phyloP scores from a whole-genome alignment of 306 rosid species.

The Cucurbita argyrosperma region DNA sequence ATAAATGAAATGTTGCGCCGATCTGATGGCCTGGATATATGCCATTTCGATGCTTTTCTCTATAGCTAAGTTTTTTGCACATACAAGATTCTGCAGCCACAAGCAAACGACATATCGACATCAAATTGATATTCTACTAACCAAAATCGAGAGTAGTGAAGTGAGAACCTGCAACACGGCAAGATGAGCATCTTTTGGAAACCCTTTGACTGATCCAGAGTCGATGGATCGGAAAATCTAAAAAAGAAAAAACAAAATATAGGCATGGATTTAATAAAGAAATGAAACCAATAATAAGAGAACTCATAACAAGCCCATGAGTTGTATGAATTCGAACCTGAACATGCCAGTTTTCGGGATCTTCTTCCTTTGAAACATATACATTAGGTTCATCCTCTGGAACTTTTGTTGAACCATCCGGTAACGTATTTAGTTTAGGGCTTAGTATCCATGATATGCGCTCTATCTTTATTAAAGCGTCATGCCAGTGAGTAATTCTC shows the following conservation, averaged over 20 bases:
- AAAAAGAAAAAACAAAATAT: constrained; percentile 4
- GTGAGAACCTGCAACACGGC: constrained; percentile 42
- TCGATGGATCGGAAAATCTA: constrained; percentile 93
- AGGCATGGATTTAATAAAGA: constrained; percentile 10
- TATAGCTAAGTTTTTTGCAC: constrained; percentile 51
- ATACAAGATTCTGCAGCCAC: constrained; percentile 66
- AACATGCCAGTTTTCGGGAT: constrained; percentile 83
- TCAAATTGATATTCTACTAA: neutral
- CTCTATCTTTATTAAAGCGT: constrained; percentile 64
- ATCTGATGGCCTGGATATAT: constrained; percentile 90
- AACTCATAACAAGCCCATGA: neutral
- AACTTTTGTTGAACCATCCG: constrained; percentile 21
- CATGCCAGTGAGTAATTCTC: constrained; percentile 45
- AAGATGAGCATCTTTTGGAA: constrained; percentile 36
- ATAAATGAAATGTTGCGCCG: constrained; percentile 86
- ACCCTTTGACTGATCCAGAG: constrained; percentile 81
- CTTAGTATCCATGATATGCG: constrained; percentile 93
- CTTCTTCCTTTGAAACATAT: constrained; percentile 42
- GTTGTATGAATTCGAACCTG: constrained; percentile 46
- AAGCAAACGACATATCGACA: constrained; percentile 6
- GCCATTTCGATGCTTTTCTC: constrained; percentile 90
- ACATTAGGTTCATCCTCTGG: constrained; percentile 44
- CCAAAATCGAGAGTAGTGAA: neutral
- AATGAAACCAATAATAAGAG: constrained; percentile 2
- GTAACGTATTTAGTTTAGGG: constrained; percentile 23